These are phyloP conservation scores for Carex pumila DNA, from an alignment of 176 grass and related monocot genomes.

Conservation along the genomic window DNA sequence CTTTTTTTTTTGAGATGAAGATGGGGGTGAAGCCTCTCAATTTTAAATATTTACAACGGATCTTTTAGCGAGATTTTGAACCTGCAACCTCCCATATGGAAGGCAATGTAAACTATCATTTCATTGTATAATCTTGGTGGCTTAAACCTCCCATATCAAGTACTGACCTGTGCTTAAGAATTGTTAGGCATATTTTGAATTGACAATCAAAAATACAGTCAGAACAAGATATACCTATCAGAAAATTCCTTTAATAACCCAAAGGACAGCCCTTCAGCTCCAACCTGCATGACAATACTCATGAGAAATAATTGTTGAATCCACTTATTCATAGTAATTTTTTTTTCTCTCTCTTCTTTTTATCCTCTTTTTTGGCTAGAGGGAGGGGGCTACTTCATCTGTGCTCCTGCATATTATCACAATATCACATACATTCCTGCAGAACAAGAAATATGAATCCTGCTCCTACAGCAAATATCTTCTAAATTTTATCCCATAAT, in stretches of 20 bases:
- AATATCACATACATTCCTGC: neutral
- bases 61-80: too few species aligned
- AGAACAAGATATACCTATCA: neutral
- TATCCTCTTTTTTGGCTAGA: neutral
- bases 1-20: neutral
- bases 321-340: neutral
- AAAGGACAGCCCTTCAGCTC: neutral
- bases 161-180: neutral
- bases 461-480: neutral
- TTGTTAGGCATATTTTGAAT: neutral
- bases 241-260: conserved; percentile 14
- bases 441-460: neutral
- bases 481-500: neutral
- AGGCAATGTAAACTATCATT: neutral
- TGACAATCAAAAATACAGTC: neutral
- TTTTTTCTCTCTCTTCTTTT: neutral
- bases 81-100: too few species aligned
- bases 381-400: neutral
- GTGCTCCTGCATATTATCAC: neutral
- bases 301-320: neutral
- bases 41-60: too few species aligned
- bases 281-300: neutral
- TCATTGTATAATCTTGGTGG: neutral
- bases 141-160: neutral
- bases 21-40: too few species aligned